Conservation (phyloP, 2,329 filamentous ascomycete genomes). For the Botrytis porri region DNA sequence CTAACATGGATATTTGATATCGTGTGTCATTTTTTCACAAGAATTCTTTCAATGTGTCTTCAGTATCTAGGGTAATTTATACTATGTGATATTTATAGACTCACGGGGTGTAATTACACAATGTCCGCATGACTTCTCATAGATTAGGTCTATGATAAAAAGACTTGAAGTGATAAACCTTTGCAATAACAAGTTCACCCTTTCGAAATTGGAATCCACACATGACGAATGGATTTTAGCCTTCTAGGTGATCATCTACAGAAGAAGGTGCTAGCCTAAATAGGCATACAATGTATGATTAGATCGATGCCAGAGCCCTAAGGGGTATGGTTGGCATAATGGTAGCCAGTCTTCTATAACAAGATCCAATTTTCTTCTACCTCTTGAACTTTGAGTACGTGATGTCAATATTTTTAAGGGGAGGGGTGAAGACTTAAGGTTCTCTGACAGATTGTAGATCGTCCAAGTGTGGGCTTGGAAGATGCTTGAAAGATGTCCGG, state of each 20-base stretch:
- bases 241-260: background rate
- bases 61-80: background rate
- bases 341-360: too few relatives aligned
- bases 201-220: background rate
- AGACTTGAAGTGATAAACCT: fast-evolving
- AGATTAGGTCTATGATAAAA: background rate
- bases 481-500: too few relatives aligned
- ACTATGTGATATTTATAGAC: background rate
- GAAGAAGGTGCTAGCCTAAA: too few relatives aligned
- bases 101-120: background rate
- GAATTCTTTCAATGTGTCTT: background rate
- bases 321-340: too few relatives aligned
- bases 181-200: background rate
- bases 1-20: background rate
- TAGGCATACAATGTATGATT: too few relatives aligned
- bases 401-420: too few relatives aligned
- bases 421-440: too few relatives aligned
- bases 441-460: too few relatives aligned
- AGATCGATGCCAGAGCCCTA: too few relatives aligned
- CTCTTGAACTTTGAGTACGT: too few relatives aligned
- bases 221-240: fast-evolving
- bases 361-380: too few relatives aligned
- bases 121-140: background rate
- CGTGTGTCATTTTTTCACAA: background rate
- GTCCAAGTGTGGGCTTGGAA: too few relatives aligned